Conservation (phyloP, 495 filamentous ascomycete genomes). For the Cercophora sp. region DNA sequence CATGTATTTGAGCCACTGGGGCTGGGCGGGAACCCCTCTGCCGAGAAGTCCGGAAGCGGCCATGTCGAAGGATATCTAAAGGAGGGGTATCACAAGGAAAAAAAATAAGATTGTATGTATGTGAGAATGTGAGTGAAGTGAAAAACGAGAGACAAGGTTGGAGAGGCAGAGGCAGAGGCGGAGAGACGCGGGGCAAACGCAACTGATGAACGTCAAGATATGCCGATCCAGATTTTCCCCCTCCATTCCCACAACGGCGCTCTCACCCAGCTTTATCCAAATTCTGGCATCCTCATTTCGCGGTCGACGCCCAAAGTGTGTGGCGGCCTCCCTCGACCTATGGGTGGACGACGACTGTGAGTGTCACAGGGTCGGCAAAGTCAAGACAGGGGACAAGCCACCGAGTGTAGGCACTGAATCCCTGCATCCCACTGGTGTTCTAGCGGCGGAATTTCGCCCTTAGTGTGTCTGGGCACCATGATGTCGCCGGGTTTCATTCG, state of each 20-base stretch:
- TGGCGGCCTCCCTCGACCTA: too few species aligned
- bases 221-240: neutral
- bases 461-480: neutral
- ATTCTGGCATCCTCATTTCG: neutral
- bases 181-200: too few species aligned
- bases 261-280: neutral
- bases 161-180: neutral
- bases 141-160: neutral
- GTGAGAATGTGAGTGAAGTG: neutral
- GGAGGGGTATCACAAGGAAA: neutral
- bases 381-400: neutral
- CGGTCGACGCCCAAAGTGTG: neutral
- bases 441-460: too few species aligned
- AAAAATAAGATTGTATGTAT: neutral
- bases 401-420: neutral
- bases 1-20: slow-evolving; percentile 30
- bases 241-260: neutral
- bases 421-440: too few species aligned
- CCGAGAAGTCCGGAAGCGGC: slow-evolving; percentile 23
- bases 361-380: too few species aligned
- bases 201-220: too few species aligned
- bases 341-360: too few species aligned
- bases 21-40: slow-evolving; percentile 31
- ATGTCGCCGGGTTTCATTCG: slow-evolving; percentile 4
- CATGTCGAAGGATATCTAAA: slow-evolving; percentile 18